These are phyloP conservation scores for Fusarium dimerum DNA, from an alignment of 2,329 filamentous ascomycete species.

Conservation along the genomic window DNA sequence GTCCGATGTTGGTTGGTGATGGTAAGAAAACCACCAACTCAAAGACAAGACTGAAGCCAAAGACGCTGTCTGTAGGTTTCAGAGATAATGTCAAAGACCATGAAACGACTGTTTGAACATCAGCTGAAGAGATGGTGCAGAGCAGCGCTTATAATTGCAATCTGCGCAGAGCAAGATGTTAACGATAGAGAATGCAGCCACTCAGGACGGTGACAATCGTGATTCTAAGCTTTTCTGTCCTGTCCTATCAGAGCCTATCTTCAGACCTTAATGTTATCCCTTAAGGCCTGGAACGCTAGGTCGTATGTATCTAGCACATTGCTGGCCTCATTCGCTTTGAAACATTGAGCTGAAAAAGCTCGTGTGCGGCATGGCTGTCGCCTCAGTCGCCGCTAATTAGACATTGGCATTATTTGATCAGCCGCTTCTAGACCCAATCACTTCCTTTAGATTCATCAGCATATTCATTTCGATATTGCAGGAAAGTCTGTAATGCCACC, in stretches of 20 bases:
- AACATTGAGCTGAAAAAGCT: neutral
- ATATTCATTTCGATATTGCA: no score
- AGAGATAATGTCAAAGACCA: neutral
- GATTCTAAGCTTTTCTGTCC: neutral
- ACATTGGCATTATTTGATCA: no score
- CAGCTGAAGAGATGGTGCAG: neutral
- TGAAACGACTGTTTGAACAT: neutral
- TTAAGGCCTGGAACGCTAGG: neutral
- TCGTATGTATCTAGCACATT: neutral
- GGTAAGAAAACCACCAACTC: no score
- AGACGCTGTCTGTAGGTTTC: neutral
- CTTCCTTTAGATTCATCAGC: no score
- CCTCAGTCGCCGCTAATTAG: no score
- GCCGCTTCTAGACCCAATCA: no score
- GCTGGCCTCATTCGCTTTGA: neutral
- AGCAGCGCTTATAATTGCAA: neutral
- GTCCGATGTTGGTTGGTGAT: neutral
- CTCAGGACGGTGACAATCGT: neutral
- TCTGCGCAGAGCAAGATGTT: no score
- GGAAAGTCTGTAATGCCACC: no score
- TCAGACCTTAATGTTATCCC: neutral
- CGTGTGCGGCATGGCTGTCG: slow-evolving; percentile 1
- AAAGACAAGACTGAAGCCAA: no score
- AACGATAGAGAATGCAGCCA: no score
- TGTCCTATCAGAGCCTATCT: neutral